Conservation (phyloP, 495 filamentous ascomycete species). For the Annulohypoxylon maeteangense region DNA sequence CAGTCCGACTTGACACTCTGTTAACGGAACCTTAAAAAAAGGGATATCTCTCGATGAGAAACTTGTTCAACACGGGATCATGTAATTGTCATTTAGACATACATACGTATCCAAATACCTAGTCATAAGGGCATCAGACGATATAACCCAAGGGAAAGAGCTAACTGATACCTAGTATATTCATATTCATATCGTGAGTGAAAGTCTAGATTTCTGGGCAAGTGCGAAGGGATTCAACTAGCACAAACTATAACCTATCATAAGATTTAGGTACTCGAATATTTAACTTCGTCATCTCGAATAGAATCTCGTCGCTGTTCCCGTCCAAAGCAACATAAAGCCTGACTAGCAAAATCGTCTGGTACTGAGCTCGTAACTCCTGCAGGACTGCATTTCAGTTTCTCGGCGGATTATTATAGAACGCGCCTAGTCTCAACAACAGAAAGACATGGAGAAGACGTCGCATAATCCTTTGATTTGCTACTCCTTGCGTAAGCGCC, state of each 20-base stretch:
- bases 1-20: neutral
- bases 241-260: neutral
- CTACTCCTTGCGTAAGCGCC: constrained; percentile 63
- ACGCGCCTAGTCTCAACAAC: neutral
- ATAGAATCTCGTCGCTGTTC: neutral
- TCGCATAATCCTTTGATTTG: constrained; percentile 57
- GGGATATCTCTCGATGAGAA: too few species aligned
- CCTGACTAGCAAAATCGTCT: neutral
- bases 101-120: neutral
- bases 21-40: too few species aligned
- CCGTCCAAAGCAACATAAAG: neutral
- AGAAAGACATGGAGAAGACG: constrained; percentile 19
- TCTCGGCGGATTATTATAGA: neutral
- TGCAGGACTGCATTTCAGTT: neutral
- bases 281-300: neutral
- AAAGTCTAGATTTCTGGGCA: neutral
- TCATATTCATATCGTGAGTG: neutral
- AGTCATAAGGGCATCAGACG: neutral
- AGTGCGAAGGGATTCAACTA: neutral
- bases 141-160: neutral
- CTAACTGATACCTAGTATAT: neutral
- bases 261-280: neutral
- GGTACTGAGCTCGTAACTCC: neutral
- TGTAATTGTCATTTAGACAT: neutral
- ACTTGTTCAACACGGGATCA: neutral